phyloP scores from a whole-genome alignment of 75 land plant species.

The Picea glauca region DNA sequence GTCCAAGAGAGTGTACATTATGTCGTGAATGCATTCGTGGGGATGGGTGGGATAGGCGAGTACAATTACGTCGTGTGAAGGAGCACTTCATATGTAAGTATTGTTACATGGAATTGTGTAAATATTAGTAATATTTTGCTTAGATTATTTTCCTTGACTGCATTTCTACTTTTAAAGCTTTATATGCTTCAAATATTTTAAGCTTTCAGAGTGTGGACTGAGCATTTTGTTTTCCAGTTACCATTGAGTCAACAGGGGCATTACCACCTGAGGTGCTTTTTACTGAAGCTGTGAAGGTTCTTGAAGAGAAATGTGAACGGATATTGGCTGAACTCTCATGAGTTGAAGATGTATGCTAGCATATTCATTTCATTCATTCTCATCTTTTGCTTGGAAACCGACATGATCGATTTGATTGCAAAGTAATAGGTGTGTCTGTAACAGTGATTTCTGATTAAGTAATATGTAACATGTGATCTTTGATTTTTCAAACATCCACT shows the following conservation, averaged over 20 bases:
- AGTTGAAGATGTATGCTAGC: background rate
- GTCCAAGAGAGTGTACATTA: conserved; percentile 81
- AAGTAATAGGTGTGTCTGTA: too few relatives aligned
- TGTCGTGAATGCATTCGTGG: conserved; percentile 92
- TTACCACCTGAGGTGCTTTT: conserved; percentile 82
- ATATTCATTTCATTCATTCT: too few relatives aligned
- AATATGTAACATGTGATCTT: too few relatives aligned
- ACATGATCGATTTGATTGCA: too few relatives aligned
- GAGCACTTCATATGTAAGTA: conserved; percentile 94
- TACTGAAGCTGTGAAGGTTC: conserved; percentile 79
- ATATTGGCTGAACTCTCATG: conserved; percentile 73
- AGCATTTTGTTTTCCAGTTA: conserved; percentile 43
- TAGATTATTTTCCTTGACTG: background rate
- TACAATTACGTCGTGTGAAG: conserved; percentile 73
- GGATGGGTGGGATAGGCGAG: conserved; percentile 58
- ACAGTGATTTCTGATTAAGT: too few relatives aligned
- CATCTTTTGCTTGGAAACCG: too few relatives aligned
- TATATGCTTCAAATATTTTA: background rate
- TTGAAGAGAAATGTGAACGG: conserved; percentile 80
- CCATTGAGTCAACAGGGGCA: conserved; percentile 80
- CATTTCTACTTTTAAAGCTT: background rate
- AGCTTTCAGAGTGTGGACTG: background rate
- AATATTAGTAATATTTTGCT: background rate
- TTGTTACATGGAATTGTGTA: background rate
- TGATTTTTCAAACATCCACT: too few relatives aligned